phyloP scores from a whole-genome alignment of 2,329 filamentous ascomycete genomes.

The Clathrospora elynae region DNA sequence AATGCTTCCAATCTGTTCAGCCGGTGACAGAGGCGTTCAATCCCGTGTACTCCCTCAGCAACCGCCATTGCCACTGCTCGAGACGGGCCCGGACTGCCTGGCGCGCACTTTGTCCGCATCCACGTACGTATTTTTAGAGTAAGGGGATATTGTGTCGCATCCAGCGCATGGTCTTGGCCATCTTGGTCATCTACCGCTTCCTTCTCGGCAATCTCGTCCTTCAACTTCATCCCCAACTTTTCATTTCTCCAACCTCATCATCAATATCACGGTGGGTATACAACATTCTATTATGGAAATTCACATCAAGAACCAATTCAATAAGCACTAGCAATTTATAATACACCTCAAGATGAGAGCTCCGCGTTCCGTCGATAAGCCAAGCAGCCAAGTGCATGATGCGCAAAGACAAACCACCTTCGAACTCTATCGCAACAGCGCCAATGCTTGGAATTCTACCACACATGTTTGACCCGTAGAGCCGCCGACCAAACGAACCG shows the following conservation, averaged over 20 bases:
- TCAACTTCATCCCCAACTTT: slow-evolving; percentile 3
- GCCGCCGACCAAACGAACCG: slow-evolving; percentile 7
- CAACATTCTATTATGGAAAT: not conserved
- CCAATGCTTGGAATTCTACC: not conserved
- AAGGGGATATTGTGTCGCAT: slow-evolving; percentile 14
- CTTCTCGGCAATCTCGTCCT: slow-evolving; percentile 9
- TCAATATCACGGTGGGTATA: not conserved
- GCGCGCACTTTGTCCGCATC: not conserved
- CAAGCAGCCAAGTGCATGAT: slow-evolving; percentile 27
- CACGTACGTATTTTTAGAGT: slow-evolving; percentile 8
- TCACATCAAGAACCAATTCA: not conserved
- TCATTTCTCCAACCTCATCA: not conserved
- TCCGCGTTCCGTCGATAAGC: slow-evolving; percentile 6
- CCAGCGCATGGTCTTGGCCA: slow-evolving; percentile 14
- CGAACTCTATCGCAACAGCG: slow-evolving; percentile 9
- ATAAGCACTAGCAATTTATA: slow-evolving; percentile 9
- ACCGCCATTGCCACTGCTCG: no score
- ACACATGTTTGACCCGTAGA: slow-evolving; percentile 3
- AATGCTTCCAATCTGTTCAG: no score
- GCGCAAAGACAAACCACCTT: slow-evolving; percentile 13
- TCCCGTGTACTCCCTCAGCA: no score
- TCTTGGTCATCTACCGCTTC: slow-evolving; percentile 4
- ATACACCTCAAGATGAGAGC: slow-evolving; percentile 7
- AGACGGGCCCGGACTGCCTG: no score
- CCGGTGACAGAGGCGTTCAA: no score